Percentiles rank a stretch among this genome's conserved stretches.
These are phyloP conservation scores for Kwoniella bestiolae DNA, from an alignment of 768 basidiomycete genomes.

Conservation along the genomic window DNA sequence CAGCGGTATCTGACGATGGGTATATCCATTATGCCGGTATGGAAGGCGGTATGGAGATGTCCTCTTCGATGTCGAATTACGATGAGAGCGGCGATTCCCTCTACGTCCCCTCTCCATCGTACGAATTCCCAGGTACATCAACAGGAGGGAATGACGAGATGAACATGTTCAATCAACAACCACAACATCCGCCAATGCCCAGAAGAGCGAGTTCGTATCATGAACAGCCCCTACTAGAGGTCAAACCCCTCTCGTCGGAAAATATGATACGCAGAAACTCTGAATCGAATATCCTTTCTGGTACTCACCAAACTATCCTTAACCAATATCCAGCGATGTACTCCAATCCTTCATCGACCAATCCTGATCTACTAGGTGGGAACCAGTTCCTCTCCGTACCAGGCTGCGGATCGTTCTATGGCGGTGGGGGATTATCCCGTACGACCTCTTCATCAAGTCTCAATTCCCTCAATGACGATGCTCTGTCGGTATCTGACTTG, in stretches of 20 bases:
- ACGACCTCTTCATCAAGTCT: conserved; percentile 23
- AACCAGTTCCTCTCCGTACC: conserved; percentile 23
- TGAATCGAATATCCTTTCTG: conserved; percentile 14
- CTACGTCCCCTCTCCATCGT: conserved; percentile 1
- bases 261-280: conserved; percentile 21
- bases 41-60: background rate
- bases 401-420: background rate
- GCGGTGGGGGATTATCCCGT: conserved; percentile 5
- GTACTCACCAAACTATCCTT: background rate
- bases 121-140: conserved; percentile 8
- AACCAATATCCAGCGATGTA: background rate
- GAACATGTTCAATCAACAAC: background rate
- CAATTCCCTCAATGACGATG: conserved; percentile 12
- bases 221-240: conserved; percentile 17
- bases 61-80: conserved; percentile 5
- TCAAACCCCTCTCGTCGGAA: conserved; percentile 1
- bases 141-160: background rate
- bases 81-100: background rate
- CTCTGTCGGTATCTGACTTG: conserved; percentile 9
- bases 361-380: conserved; percentile 13
- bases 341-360: conserved; percentile 2
- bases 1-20: conserved; percentile 23
- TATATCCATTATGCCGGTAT: conserved; percentile 20
- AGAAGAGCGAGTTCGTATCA: conserved; percentile 28
- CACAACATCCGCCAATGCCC: conserved; percentile 7